Base-by-base conservation (phyloP, 306 rosid species). In the Hippophae gyantsensis region DNA sequence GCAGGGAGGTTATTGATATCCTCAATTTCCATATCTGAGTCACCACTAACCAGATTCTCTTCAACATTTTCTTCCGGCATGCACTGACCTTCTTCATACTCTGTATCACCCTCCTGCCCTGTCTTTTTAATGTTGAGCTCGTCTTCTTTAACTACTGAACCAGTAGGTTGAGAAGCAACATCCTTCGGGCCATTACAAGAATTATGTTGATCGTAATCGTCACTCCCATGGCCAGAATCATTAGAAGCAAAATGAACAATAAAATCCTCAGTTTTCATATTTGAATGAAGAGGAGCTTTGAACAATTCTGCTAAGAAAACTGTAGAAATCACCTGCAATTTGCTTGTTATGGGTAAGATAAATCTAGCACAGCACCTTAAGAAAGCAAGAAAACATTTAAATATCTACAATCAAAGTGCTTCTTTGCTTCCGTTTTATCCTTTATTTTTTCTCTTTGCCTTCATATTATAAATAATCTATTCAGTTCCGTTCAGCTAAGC, bases 261-360 rank as follows among this genome's bases (percentile, higher is more conserved):
- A 61, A 67, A 65, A 58, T 73, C 70, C 70, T 71, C 75, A 8
- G 73, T 62, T 13, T 74, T 89, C 95, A 85, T 86, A 54, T 57
- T 61, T 43, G 54, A 64, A 6, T 25, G 26, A 53, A 26, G 38
- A 57, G 62, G 48, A 73, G 64, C 53, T 63, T 56, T 54, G 26
- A 13, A 54, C 51, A 69, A 54, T 42, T 63, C 57, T 32, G 44
- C 57, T 13, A 42, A 58, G 51, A 26, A 62, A 74, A 66, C 58
- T 26, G 64, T 46, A 13, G 54, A 62, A 26, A 45, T 40, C 26
- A 42, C 69, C 38, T 32, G 38, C 38, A 32, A 32, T 18, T 18
- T 66, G 70, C 65, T 70, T 40, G 60, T 61, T 26, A 67, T 44
- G 60, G 43, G 62, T n/a, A 62, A 1, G 1, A 18, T 18, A 18